Evolutionary conservation across 805 yeast genomes (phyloP).

Genomic region (Lipomyces chichibuensis): DNA sequence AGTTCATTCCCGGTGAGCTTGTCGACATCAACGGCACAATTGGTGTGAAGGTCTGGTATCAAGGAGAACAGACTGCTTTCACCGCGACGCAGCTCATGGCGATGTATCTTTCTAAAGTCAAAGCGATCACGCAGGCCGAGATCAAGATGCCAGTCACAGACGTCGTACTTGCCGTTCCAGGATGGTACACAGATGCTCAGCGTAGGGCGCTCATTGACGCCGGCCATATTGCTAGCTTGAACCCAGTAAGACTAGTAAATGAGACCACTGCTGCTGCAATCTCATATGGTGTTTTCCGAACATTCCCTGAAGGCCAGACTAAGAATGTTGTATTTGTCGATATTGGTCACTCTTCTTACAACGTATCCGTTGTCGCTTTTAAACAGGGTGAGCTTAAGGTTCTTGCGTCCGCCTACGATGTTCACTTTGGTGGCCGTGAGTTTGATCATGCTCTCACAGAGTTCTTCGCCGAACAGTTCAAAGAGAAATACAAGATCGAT

Average conservation of each 20-base stretch:
- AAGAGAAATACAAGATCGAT: conserved; percentile 80
- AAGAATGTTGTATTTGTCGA: conserved; percentile 91
- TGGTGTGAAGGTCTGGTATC: conserved; percentile 83
- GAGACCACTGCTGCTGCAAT: conserved; percentile 99
- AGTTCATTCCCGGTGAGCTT: conserved; percentile 72
- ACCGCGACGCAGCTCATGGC: conserved; percentile 89
- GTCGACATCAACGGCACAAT: conserved; percentile 67
- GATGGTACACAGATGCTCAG: conserved; percentile 95
- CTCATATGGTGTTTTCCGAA: conserved; percentile 98
- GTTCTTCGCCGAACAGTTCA: conserved; percentile 92
- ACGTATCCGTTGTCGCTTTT: conserved; percentile 85
- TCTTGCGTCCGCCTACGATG: conserved; percentile 88
- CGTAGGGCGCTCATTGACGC: conserved; percentile 97
- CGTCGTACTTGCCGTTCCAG: conserved; percentile 93
- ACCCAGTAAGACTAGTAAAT: conserved; percentile 97
- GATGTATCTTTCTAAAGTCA: conserved; percentile 91
- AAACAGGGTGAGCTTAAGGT: conserved; percentile 96
- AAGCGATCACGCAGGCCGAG: conserved; percentile 76
- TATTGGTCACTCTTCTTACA: conserved; percentile 95
- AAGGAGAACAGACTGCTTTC: conserved; percentile 76
- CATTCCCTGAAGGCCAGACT: conserved; percentile 84
- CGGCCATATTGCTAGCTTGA: conserved; percentile 91
- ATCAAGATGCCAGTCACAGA: conserved; percentile 81
- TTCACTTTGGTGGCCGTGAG: conserved; percentile 98
- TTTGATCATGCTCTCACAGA: conserved; percentile 92